Base-by-base conservation (phyloP, 1,139 yeast species). In the Groenewaldozyma sp. region DNA sequence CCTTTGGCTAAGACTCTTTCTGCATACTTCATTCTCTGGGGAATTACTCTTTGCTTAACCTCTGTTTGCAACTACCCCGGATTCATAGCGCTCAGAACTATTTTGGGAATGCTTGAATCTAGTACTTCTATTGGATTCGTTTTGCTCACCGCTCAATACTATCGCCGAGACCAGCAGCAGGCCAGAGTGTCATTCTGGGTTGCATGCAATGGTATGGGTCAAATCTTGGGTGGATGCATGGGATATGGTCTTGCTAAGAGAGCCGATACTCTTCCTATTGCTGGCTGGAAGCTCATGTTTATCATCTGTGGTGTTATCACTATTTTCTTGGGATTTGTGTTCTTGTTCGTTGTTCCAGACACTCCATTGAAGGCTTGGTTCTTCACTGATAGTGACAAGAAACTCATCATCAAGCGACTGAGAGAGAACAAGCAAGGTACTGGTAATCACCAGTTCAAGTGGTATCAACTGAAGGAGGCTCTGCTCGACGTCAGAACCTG, bases 161-260 rank as follows among this genome's bases (percentile, higher is more conserved):
- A 51, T 31, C 40, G 31, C 22, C 44, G 53, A 34, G 45, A 45
- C 18, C 56, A 54, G 39, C 57, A 53, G 43, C 65, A 70, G 40
- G 60, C 67, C 20, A 61, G 78, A 49, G 65, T 67, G 34, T 65
- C 67, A 39, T 46, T 67, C 31, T 68, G 70, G 62, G 71, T 71
- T 38, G 70, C 74, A 13, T 71, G 63, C 44, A 73, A 73, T 60
- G 81, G 80, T 29, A 50, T 71, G 9, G 79, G 78, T 19, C 64
- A 67, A 20, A 62, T 74, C n/a, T 42, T 73, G 14, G 79, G 78
- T 35, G 74, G 74, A 5, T 59, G 68, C 16, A 63, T 74, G 38
- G 74, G 77, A 1, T 73, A 69, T 50, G 75, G 73, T 24, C 59
- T 70, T 6, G 36, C 29, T 16, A 27, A 28, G 60, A 59, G 21